A percentile compares a stretch with the other conserved stretches of the same genome.
Conservation (phyloP, 352 stramenopile species). For the Pythium phragmitis region DNA sequence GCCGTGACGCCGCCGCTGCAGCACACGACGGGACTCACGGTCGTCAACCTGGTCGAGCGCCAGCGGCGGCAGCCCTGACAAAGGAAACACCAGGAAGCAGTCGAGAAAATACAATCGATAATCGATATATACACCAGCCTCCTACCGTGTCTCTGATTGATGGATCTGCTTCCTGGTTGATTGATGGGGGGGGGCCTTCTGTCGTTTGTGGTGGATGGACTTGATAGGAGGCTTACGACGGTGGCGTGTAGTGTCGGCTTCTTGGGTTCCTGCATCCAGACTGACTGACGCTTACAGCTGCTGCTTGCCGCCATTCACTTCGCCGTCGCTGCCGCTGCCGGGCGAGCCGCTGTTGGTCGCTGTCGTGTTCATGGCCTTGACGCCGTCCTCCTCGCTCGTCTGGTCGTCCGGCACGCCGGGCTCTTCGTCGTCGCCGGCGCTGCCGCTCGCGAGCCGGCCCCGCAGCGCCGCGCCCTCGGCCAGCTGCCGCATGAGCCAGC, state of each 20-base stretch:
- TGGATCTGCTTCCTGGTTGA: neutral
- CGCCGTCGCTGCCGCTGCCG: conserved; percentile 63
- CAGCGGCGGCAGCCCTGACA: conserved; percentile 41
- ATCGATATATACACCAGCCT: neutral
- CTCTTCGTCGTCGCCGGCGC: conserved; percentile 51
- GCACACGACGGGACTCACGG: conserved; percentile 70
- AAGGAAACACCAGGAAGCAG: conserved; percentile 1
- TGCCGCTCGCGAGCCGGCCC: conserved; percentile 45
- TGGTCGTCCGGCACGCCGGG: conserved; percentile 38
- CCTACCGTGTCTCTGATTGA: neutral
- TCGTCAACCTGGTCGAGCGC: conserved; percentile 59
- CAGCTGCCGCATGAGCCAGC: conserved; percentile 79
- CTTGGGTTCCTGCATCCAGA: neutral
- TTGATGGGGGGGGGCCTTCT: neutral
- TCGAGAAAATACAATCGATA: neutral
- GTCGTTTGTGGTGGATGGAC: no score
- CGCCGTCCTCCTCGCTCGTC: conserved; percentile 61
- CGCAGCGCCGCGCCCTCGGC: conserved; percentile 76
- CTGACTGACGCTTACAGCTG: conserved; percentile 5
- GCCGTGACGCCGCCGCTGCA: conserved; percentile 71
- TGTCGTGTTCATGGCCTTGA: conserved; percentile 36
- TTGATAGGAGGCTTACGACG: no score
- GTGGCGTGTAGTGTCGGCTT: no score
- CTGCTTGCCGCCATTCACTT: conserved; percentile 15
- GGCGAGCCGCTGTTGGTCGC: conserved; percentile 45